Evolutionary conservation across 192 early-diverging fungal genomes (phyloP), one percentile per base, ranked within the genome.

Genomic region (Funneliformis mosseae): DNA sequence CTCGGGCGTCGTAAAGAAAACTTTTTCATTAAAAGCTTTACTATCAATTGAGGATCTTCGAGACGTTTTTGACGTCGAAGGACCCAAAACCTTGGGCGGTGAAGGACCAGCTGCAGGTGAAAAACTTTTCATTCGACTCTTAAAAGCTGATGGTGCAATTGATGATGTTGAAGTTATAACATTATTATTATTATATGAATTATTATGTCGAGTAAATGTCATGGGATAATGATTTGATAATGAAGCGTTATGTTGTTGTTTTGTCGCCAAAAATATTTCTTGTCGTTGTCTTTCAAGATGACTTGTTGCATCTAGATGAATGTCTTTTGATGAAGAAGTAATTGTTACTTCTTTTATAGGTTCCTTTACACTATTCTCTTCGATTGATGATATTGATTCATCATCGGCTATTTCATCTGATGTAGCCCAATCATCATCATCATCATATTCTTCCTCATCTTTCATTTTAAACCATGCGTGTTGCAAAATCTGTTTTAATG

Each of bases 401-500:
- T 84, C 81, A 25, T 83, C 83, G 12, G 28, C 80, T 10, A 81
- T 70, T 9, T 84, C 82, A 16, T 81, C 62, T 63, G 45, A 46
- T 68, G 67, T 83, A 41, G 63, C 77, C 28, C 55, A 79, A 46
- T 86, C 82, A 25, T 82, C 83, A 8, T 76, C 80, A 50, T 83
- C 69, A 23, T 85, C 82, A 28, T 82, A 45, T n/a, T 45, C 80
- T 48, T 78, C 38, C 77, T 83, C 70, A 71, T 84, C 85, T 77
- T 68, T 81, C 45, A 78, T 72, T 21, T 61, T 62, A 55, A 89
- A 88, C 93, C 93, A 96, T 2, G 88, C 80, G 85, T 96, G 94
- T 38, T 83, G 78, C 23, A 92, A 72, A 46, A 96, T 93, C 39
- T 92, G 88, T 72, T 86, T 84, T 25, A 94, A 87, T 9, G 89